These are phyloP conservation scores for Annulohypoxylon stygium DNA, from an alignment of 495 filamentous ascomycete species.

Conservation along the genomic window DNA sequence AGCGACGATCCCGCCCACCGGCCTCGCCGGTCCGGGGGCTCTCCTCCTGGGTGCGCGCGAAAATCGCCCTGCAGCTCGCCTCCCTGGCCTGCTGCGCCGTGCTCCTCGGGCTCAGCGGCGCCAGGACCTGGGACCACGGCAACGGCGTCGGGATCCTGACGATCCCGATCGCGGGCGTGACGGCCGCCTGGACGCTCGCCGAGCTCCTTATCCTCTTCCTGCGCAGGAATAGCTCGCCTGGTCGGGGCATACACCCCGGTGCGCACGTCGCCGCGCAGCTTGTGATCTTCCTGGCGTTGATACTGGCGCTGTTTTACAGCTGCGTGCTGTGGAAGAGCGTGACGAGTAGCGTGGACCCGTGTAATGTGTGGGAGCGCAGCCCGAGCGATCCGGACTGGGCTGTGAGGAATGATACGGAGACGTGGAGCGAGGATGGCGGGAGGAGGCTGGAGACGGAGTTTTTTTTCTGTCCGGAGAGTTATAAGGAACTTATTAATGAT, in stretches of 20 bases:
- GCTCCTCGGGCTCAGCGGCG: constrained; percentile 48
- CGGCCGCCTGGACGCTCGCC: constrained; percentile 48
- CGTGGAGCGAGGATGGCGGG: neutral
- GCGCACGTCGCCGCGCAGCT: constrained; percentile 56
- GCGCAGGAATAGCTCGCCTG: constrained; percentile 26
- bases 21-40: neutral
- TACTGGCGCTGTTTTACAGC: constrained; percentile 37
- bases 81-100: constrained; percentile 46
- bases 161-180: constrained; percentile 40
- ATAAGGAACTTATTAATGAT: constrained; percentile 19
- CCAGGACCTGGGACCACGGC: constrained; percentile 5
- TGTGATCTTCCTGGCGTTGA: constrained; percentile 46
- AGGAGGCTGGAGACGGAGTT: neutral
- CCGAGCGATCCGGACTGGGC: constrained; percentile 26
- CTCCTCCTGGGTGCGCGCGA: constrained; percentile 48
- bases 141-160: constrained; percentile 20
- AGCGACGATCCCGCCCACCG: constrained; percentile 6
- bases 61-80: constrained; percentile 46
- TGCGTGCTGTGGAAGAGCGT: constrained; percentile 27
- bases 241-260: constrained; percentile 54
- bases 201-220: constrained; percentile 49
- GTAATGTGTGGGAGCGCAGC: constrained; percentile 36
- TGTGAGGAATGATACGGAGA: constrained; percentile 1
- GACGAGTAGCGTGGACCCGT: constrained; percentile 15
- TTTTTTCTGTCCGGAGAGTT: constrained; percentile 25